Percentiles rank a stretch among this genome's conserved stretches.
Evolutionary conservation across 116 monocot species (phyloP).

Genomic region (Papilionanthe hybrid): DNA sequence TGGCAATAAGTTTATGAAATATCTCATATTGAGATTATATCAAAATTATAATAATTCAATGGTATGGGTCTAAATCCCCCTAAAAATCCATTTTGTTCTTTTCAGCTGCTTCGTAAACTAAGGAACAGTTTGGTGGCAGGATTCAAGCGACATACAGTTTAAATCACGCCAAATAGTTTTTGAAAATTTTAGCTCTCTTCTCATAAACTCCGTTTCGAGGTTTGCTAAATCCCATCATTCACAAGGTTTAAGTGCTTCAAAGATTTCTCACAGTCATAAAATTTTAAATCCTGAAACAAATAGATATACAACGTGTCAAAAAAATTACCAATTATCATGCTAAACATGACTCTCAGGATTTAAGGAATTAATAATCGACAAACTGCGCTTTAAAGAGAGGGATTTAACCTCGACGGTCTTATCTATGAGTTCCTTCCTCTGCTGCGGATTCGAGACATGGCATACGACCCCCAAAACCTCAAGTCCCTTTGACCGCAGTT

Average conservation of each 20-base stretch:
- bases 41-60: background rate
- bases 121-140: background rate
- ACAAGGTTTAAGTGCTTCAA: no score
- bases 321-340: no score
- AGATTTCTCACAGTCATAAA: no score
- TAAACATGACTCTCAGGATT: background rate
- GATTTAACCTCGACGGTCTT: constrained; percentile 55
- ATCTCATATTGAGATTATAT: background rate
- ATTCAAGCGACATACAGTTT: no score
- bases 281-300: no score
- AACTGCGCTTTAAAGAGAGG: background rate
- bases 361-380: background rate
- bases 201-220: no score
- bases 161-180: no score
- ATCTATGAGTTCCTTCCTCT: constrained; percentile 69
- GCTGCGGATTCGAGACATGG: constrained; percentile 77
- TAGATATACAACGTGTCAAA: no score
- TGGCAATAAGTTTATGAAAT: background rate
- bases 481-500: constrained; percentile 57
- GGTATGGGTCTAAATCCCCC: no score
- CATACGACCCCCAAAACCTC: constrained; percentile 70
- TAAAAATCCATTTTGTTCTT: background rate
- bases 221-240: no score
- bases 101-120: background rate
- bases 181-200: no score